Conservation (phyloP, 352 stramenopile species). For the Blastocystis sp. region DNA sequence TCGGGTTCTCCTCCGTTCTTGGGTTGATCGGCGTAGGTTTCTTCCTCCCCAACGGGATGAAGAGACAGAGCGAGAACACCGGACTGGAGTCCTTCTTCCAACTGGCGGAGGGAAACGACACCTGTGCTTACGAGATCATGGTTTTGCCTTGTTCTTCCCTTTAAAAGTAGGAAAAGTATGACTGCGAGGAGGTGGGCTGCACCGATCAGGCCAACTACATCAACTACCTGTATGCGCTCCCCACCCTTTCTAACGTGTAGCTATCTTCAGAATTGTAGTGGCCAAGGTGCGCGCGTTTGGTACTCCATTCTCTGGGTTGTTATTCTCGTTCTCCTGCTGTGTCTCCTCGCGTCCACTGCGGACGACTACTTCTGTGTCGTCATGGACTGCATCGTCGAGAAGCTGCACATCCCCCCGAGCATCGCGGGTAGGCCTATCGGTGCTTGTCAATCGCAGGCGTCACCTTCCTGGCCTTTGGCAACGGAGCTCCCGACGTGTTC, state of each 20-base stretch:
- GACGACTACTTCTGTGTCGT: constrained; percentile 94
- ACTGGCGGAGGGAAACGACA: constrained; percentile 10
- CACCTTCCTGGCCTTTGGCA: constrained; percentile 93
- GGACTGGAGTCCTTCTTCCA: neutral
- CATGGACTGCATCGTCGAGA: constrained; percentile 89
- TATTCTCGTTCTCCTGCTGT: constrained; percentile 68
- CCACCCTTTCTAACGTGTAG: neutral
- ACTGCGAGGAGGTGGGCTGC: constrained; percentile 57
- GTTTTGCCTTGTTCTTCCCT: neutral
- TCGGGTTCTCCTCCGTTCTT: constrained; percentile 11
- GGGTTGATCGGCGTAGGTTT: neutral
- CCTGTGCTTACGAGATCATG: constrained; percentile 69
- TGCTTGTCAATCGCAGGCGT: constrained; percentile 75
- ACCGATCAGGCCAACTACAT: constrained; percentile 67
- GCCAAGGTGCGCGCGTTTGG: neutral
- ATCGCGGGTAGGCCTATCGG: constrained; percentile 32
- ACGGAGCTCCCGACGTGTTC: constrained; percentile 93
- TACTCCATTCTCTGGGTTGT: constrained; percentile 60
- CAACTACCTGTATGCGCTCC: constrained; percentile 43
- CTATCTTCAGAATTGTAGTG: constrained; percentile 68
- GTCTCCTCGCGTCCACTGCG: constrained; percentile 87
- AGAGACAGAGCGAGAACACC: neutral
- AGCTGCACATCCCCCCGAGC: constrained; percentile 74
- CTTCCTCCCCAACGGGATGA: neutral
- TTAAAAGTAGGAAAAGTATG: constrained; percentile 44